A percentile compares a stretch with the other conserved stretches of the same genome.
These are phyloP conservation scores for Trichothecium roseum DNA, from an alignment of 2,329 filamentous ascomycete genomes.

Conservation along the genomic window DNA sequence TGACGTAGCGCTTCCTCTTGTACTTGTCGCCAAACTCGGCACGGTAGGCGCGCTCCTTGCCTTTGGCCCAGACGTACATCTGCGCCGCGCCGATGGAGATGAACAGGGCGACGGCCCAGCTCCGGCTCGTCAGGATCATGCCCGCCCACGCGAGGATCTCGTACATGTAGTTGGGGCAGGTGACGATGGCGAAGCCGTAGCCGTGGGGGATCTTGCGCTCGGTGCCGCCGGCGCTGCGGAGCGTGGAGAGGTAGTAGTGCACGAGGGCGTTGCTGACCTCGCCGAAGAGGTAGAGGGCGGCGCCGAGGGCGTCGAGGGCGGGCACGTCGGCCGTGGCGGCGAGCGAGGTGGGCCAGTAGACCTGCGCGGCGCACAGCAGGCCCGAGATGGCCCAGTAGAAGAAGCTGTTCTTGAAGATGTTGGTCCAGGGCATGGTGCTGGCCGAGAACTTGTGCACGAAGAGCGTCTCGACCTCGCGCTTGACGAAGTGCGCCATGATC, in stretches of 20 bases:
- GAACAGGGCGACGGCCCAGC: conserved; percentile 70
- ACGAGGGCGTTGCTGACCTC: conserved; percentile 73
- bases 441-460: conserved; percentile 93
- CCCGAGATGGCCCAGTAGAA: conserved; percentile 91
- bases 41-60: conserved; percentile 85
- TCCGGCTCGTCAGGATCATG: conserved; percentile 68
- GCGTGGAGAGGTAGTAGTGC: conserved; percentile 66
- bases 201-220: conserved; percentile 83
- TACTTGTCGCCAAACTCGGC: conserved; percentile 89
- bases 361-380: conserved; percentile 69
- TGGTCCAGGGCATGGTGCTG: conserved; percentile 81
- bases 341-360: conserved; percentile 67
- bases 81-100: conserved; percentile 60
- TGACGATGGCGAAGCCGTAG: conserved; percentile 76
- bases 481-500: conserved; percentile 76
- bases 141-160: conserved; percentile 82
- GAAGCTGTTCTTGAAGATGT: conserved; percentile 89
- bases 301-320: conserved; percentile 51
- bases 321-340: conserved; percentile 44
- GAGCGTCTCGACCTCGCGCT: conserved; percentile 89
- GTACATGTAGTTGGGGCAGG: conserved; percentile 96
- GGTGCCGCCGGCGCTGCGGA: conserved; percentile 70
- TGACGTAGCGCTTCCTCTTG: conserved; percentile 82
- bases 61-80: conserved; percentile 81
- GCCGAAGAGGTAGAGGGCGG: conserved; percentile 64